Conservation (phyloP, 176 grass and related monocot species). For the Urochloa ruziziensis region DNA sequence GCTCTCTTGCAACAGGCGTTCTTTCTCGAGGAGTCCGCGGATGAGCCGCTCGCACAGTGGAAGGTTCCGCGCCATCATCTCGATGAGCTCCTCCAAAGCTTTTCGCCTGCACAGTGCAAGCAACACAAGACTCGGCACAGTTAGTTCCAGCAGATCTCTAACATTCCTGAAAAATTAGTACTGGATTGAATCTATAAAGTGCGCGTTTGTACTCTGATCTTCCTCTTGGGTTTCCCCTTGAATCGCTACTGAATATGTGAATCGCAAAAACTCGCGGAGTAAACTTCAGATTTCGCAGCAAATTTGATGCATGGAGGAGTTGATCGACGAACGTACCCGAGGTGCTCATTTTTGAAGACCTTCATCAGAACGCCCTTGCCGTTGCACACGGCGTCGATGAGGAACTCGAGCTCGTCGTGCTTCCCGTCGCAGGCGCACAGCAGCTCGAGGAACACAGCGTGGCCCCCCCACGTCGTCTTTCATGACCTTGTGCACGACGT, state of each 20-base stretch:
- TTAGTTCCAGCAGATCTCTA: not conserved
- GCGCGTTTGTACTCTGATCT: not conserved
- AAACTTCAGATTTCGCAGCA: not conserved
- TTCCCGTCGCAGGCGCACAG: not conserved
- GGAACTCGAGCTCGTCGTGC: not conserved
- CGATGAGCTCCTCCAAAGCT: not conserved
- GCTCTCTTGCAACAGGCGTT: not conserved
- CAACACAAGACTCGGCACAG: not conserved
- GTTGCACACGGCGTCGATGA: not conserved
- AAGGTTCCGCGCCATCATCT: not conserved
- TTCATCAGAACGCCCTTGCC: not conserved
- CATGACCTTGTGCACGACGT: conserved; percentile 10
- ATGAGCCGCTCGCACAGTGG: not conserved
- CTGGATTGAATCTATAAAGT: not conserved
- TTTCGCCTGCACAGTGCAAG: not conserved
- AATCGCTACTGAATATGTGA: not conserved
- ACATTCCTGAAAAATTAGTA: not conserved
- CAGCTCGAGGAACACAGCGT: conserved; percentile 21
- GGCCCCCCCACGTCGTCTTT: not conserved
- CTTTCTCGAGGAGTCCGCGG: not conserved
- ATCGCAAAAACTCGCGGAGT: not conserved
- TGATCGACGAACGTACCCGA: conserved; percentile 12
- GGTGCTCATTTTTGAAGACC: not conserved
- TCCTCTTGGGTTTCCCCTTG: not conserved
- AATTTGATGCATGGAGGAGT: not conserved